phyloP scores from a whole-genome alignment of 495 filamentous ascomycete species.

The Aspergillus steynii region DNA sequence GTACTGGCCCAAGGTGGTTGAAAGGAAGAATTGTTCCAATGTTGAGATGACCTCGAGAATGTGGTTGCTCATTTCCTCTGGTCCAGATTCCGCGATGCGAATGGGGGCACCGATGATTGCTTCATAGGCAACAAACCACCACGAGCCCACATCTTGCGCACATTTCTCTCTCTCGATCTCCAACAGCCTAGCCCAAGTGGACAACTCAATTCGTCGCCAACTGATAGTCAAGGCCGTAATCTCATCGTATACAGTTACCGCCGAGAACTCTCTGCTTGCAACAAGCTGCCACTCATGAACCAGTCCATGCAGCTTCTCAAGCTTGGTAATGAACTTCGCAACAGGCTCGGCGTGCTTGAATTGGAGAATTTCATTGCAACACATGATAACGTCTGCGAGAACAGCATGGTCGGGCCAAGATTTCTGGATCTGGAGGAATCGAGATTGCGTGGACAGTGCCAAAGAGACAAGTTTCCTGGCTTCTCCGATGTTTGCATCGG shows the following conservation, averaged over 20 bases:
- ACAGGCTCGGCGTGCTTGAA: slow-evolving; percentile 83
- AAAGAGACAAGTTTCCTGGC: slow-evolving; percentile 67
- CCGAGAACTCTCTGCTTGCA: slow-evolving; percentile 76
- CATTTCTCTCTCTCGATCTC: slow-evolving; percentile 78
- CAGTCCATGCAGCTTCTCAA: slow-evolving; percentile 78
- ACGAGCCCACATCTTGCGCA: slow-evolving; percentile 73
- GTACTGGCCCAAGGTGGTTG: slow-evolving; percentile 79
- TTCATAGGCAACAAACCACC: slow-evolving; percentile 98
- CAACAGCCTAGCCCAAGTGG: slow-evolving; percentile 88
- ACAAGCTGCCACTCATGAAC: slow-evolving; percentile 93
- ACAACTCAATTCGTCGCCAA: slow-evolving; percentile 88
- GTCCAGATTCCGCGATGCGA: slow-evolving; percentile 54
- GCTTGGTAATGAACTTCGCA: slow-evolving; percentile 75
- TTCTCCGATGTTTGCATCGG: slow-evolving; percentile 72
- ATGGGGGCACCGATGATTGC: slow-evolving; percentile 75
- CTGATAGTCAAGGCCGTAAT: slow-evolving; percentile 73
- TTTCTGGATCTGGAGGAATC: slow-evolving; percentile 68
- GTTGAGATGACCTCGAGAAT: slow-evolving; percentile 65
- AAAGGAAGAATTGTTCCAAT: slow-evolving; percentile 72
- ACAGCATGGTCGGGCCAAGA: slow-evolving; percentile 74
- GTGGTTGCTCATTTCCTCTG: slow-evolving; percentile 60
- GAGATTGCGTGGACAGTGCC: slow-evolving; percentile 61
- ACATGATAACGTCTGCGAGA: slow-evolving; percentile 70
- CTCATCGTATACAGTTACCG: slow-evolving; percentile 64
- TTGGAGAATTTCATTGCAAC: slow-evolving; percentile 70